A percentile compares a stretch with the other conserved stretches of the same genome.
Evolutionary conservation across 495 filamentous ascomycete genomes (phyloP).

Genomic region (Cercophora scortea): DNA sequence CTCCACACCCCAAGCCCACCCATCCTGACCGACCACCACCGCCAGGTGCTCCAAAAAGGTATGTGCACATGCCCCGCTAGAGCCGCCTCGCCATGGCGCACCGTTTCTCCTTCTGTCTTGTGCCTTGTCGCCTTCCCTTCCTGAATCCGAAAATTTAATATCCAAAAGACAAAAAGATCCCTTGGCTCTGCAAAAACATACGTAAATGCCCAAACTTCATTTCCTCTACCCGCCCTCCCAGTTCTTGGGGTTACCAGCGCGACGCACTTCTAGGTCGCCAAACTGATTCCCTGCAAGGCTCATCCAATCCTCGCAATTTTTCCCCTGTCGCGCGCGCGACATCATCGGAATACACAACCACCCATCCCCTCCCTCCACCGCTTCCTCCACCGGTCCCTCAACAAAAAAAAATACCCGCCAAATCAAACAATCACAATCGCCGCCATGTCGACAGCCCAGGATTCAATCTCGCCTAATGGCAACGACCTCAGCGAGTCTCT

Average conservation of each 20-base stretch:
- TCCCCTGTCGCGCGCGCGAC: not conserved
- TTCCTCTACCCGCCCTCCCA: not conserved
- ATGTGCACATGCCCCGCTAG: slow-evolving; percentile 22
- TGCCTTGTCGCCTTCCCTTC: slow-evolving; percentile 9
- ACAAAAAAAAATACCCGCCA: not conserved
- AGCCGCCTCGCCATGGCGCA: slow-evolving; percentile 12
- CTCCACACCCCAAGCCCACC: not conserved
- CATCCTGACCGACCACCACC: slow-evolving; percentile 15
- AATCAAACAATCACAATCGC: slow-evolving; percentile 12
- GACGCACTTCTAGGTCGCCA: not conserved
- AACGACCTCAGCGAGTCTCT: slow-evolving; percentile 43
- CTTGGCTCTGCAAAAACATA: not conserved
- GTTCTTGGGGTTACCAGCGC: not conserved
- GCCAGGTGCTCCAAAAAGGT: slow-evolving; percentile 15
- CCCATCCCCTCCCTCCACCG: not conserved
- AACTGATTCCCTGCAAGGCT: not conserved
- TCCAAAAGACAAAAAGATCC: not conserved
- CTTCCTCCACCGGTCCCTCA: not conserved
- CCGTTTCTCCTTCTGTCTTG: slow-evolving; percentile 15
- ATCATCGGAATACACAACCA: not conserved
- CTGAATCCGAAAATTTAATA: not conserved
- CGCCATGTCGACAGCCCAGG: slow-evolving; percentile 44
- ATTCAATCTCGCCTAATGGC: slow-evolving; percentile 30
- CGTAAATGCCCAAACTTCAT: not conserved
- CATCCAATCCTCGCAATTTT: not conserved